Conservation (phyloP, 2,329 filamentous ascomycete genomes). For the Emmonsiellopsis sp. region DNA sequence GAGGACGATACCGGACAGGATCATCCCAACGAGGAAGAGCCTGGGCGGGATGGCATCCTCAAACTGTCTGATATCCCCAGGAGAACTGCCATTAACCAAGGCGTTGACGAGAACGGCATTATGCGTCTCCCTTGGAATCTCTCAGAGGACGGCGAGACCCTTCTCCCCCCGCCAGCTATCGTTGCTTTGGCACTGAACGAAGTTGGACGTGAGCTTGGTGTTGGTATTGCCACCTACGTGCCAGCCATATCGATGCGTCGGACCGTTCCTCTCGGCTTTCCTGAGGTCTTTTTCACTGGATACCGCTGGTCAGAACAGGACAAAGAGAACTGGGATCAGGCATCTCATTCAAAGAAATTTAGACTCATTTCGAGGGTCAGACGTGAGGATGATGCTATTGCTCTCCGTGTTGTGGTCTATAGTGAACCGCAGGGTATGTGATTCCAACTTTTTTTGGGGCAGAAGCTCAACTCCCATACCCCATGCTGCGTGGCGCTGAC, state of each 20-base stretch:
- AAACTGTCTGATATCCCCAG: not conserved
- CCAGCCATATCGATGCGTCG: not conserved
- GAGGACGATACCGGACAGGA: too few species aligned
- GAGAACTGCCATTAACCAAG: not conserved
- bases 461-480: not conserved
- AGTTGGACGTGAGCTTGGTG: slow-evolving; percentile 2
- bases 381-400: not conserved
- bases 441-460: not conserved
- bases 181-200: slow-evolving; percentile 4
- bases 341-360: not conserved
- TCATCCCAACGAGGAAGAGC: too few species aligned
- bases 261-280: not conserved
- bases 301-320: slow-evolving; percentile 1
- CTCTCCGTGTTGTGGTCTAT: not conserved
- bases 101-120: not conserved
- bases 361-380: not conserved
- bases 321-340: slow-evolving; percentile 2
- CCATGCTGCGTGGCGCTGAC: not conserved
- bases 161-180: slow-evolving; percentile 1
- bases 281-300: slow-evolving; percentile 2
- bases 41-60: not conserved
- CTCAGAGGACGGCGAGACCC: not conserved
- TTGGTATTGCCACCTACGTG: not conserved
- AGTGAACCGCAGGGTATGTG: not conserved
- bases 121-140: not conserved